Evolutionary conservation across 2,329 filamentous ascomycete genomes (phyloP), one percentile per base, ranked within the genome.

Genomic region (Pleoardoris graminearum): DNA sequence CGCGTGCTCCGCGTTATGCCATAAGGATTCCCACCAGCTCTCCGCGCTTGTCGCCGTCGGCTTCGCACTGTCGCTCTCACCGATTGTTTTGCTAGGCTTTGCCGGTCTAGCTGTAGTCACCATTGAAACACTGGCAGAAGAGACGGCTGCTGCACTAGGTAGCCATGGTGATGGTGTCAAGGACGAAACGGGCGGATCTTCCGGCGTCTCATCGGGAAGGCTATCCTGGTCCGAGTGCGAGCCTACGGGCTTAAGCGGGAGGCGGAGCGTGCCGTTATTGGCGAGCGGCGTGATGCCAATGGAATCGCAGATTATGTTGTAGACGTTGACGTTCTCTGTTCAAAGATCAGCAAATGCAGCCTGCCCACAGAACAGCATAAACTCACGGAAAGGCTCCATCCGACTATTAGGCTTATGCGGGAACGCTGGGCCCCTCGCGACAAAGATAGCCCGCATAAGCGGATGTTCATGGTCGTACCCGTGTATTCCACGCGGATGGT

Each of bases 401-500:
- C 86, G 83, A 71, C 89, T 95, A 63, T 94, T 92, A 0, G 89
- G 85, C 33, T 83, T 77, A 64, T 97, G 92, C 0, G 91, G 90
- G 68, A 99, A 99, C 0, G 93, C 92, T 3, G 94, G 94, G 0
- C 94, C 94, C 33, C 90, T 81, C 1, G 94, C 94, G 43, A 97
- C 81, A 65, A 99, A 99, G 37, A 99, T 95, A 0, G 94, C 93
- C 33, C 94, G 81, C 94, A 99, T 99, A 38, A 99, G 79, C 0
- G 93, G 92, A 69, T 99, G 88, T 66, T 96, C 87, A 65, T 96
- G 88, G 69, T 99, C 94, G 69, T 97, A 99, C 1, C 94, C 94
- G 68, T 99, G 94, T 2, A 99, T 77, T 2, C 94, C 94, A 23
- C 82, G 83, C 0, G 94, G 94, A 60, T 88, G 82, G 67, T 97